Conservation (phyloP, 139 green algal species). For the Astrephomene gubernaculifera region DNA sequence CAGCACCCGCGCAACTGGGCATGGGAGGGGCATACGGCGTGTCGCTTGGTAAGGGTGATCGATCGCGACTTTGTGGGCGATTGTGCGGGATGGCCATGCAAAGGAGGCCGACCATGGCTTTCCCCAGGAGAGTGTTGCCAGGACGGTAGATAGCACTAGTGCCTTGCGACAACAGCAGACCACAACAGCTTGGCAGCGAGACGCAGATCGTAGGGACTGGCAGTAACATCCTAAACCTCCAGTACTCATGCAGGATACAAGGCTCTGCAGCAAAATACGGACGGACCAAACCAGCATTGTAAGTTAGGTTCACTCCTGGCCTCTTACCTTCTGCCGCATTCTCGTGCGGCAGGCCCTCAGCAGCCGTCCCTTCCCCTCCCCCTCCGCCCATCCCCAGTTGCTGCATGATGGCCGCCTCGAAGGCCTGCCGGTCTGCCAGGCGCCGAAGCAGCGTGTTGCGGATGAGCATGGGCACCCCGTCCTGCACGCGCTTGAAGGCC, state of each 20-base stretch:
- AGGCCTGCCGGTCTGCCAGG: not conserved
- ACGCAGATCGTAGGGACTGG: not conserved
- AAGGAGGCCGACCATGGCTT: not conserved
- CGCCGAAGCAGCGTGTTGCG: constrained; percentile 3
- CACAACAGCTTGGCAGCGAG: not conserved
- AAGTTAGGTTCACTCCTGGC: too few relatives aligned
- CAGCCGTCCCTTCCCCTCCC: too few relatives aligned
- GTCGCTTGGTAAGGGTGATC: not conserved
- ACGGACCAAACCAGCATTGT: not conserved
- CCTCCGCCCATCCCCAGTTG: not conserved
- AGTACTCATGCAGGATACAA: not conserved
- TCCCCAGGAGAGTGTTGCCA: not conserved
- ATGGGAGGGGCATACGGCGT: too few relatives aligned
- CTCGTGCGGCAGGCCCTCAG: not conserved
- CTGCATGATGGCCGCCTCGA: not conserved
- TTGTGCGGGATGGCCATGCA: too few relatives aligned
- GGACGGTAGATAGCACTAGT: not conserved
- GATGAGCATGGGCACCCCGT: constrained; percentile 39
- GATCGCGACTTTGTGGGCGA: too few relatives aligned
- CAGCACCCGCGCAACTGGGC: not conserved
- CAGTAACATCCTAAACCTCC: not conserved
- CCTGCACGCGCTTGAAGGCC: constrained; percentile 23
- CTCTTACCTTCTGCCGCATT: not conserved
- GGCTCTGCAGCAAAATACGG: not conserved
- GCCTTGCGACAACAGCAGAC: not conserved